Percentiles rank a stretch among this genome's conserved stretches.
These are phyloP conservation scores for Torulaspora pretoriensis DNA, from an alignment of 1,139 yeast species.

Conservation along the genomic window DNA sequence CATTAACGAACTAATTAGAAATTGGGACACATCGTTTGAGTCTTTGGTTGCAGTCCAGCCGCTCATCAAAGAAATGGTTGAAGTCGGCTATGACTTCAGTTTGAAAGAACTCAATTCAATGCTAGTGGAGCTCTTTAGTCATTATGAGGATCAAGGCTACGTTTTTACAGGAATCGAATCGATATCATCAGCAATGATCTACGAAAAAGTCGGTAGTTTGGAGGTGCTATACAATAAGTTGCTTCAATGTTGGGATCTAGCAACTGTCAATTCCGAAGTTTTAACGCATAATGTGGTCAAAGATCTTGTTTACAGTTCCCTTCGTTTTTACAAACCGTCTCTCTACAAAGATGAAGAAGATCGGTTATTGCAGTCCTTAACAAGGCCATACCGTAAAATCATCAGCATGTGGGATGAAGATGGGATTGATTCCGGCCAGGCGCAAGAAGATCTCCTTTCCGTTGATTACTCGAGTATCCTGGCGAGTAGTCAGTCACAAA, in stretches of 20 bases:
- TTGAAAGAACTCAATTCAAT: constrained; percentile 29
- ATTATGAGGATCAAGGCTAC: constrained; percentile 25
- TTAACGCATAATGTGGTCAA: constrained; percentile 24
- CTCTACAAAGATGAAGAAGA: constrained; percentile 11
- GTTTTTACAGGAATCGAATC: constrained; percentile 19
- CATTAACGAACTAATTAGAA: constrained; percentile 19
- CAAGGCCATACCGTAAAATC: constrained; percentile 17
- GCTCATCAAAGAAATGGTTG: constrained; percentile 18
- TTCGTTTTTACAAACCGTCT: constrained; percentile 16
- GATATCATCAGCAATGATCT: constrained; percentile 18
- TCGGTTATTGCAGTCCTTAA: constrained; percentile 13
- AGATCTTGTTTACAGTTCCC: constrained; percentile 18
- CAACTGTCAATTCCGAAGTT: constrained; percentile 18
- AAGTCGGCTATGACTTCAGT: constrained; percentile 16
- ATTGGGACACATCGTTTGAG: constrained; percentile 9
- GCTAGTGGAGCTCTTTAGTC: constrained; percentile 27
- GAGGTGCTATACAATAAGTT: constrained; percentile 29
- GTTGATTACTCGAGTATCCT: constrained; percentile 2
- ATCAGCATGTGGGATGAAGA: constrained; percentile 29
- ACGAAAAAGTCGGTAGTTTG: constrained; percentile 21
- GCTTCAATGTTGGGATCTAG: constrained; percentile 32
- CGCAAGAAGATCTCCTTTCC: neutral
- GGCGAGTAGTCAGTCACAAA: constrained; percentile 22
- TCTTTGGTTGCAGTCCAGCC: constrained; percentile 3
- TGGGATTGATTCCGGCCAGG: constrained; percentile 1